phyloP scores from a whole-genome alignment of 2,329 filamentous ascomycete genomes.

The Tolypocladium endophyticum region DNA sequence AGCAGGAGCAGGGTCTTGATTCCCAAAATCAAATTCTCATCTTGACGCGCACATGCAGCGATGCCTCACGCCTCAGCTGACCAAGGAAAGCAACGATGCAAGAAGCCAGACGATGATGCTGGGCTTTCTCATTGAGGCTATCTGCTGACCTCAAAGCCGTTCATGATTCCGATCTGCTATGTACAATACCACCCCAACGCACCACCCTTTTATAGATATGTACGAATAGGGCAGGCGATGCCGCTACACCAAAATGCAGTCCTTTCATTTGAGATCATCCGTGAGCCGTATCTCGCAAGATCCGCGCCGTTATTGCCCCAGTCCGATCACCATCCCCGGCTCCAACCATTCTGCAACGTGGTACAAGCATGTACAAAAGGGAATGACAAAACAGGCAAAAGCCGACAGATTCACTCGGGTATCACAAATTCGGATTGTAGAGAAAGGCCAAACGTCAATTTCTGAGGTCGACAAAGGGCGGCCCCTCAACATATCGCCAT shows the following conservation, averaged over 20 bases:
- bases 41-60: not conserved
- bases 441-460: slow-evolving; percentile 9
- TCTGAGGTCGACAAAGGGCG: not conserved
- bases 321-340: not conserved
- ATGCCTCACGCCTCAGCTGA: not conserved
- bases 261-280: not conserved
- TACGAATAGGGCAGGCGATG: not conserved
- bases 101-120: not conserved
- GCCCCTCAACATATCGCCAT: not conserved
- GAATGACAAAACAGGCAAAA: slow-evolving; percentile 4
- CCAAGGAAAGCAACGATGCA: not conserved
- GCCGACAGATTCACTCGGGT: slow-evolving; percentile 20
- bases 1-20: not conserved
- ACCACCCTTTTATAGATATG: not conserved
- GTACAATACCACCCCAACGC: not conserved
- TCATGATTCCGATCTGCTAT: not conserved
- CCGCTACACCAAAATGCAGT: not conserved
- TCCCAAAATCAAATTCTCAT: too few species aligned
- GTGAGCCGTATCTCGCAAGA: not conserved
- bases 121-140: not conserved
- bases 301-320: not conserved
- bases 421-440: slow-evolving; percentile 25
- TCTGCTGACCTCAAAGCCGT: not conserved
- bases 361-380: not conserved
- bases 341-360: not conserved